Evolutionary conservation across 2,329 filamentous ascomycete genomes (phyloP), one percentile per base, ranked within the genome.

Genomic region (Amphichorda felina): DNA sequence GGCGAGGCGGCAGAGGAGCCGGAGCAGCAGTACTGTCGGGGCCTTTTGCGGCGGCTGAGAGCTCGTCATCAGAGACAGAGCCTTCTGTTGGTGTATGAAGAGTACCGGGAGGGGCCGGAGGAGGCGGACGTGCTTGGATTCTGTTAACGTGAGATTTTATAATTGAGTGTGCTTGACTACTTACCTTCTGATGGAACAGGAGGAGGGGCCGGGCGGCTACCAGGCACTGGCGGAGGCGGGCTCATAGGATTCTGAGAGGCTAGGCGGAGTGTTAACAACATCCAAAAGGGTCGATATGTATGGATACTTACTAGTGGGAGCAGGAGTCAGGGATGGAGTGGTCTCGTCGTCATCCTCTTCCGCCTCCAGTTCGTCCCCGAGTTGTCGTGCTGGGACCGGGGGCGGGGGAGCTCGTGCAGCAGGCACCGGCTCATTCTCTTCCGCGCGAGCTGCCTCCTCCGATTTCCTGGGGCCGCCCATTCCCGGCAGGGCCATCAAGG

Each of bases 21-120:
- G 60, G 56, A 14, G 50, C 52, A 27, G 53, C 15, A 30, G 13
- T 16, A 15, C 4, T 5, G 30, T 8, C 7, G 28, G 15, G 8
- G 10, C 64, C 57, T 44, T 58, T 54, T 47, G 68, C 50, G 49
- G 58, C 57, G 36, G 65, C 63, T 8, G 82, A 86, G 47, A 87
- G 63, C 55, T 95, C 89, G 53, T 95, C 88, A 47, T 93, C 88
- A 30, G 88, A 91, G 53, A 82, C 84, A 2, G 86, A 93, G 21
- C 86, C 87, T 41, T 81, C 71, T 39, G 78, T 85, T 31, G 77
- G 78, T 28, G 83, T 83, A 33, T 70, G 65, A 13, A 72, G 51
- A 30, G 64, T 63, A 25, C 68, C 60, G 27, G 71, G 61, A 34
- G 71, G 65, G 28, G 64, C 64, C 24, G 64, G 63, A 33, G 72